phyloP scores from a whole-genome alignment of 169 alveolate genomes.

The Plasmodium yoelii region DNA sequence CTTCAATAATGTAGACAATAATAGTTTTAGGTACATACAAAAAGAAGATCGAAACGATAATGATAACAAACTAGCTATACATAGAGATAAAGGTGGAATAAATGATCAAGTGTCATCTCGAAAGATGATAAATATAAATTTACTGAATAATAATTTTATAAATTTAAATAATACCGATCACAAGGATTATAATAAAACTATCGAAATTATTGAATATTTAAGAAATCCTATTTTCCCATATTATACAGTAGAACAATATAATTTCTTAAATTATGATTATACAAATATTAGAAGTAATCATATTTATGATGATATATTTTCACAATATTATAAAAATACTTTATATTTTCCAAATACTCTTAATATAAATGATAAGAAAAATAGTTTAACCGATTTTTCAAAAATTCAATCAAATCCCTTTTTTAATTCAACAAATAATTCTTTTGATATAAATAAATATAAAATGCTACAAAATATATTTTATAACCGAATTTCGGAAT shows the following conservation, averaged over 20 bases:
- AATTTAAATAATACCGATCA: neutral
- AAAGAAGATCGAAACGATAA: neutral
- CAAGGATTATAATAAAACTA: neutral
- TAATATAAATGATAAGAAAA: neutral
- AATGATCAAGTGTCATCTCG: neutral
- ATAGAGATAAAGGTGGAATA: neutral
- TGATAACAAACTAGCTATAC: neutral
- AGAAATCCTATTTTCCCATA: conserved; percentile 17
- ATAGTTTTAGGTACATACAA: neutral
- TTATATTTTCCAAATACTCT: neutral
- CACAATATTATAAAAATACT: neutral
- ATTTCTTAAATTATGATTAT: neutral
- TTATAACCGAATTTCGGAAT: conserved; percentile 47
- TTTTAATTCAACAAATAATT: conserved; percentile 2
- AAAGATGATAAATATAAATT: conserved; percentile 6
- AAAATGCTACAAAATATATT: conserved; percentile 37
- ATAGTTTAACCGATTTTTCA: neutral
- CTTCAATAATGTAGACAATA: neutral
- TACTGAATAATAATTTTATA: conserved; percentile 15
- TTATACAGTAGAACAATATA: conserved; percentile 15
- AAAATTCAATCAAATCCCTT: neutral
- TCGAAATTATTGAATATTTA: conserved; percentile 3
- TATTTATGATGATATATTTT: neutral
- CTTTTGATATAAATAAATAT: conserved; percentile 23
- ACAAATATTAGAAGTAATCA: neutral